Base-by-base conservation (phyloP, 176 grass and related monocot genomes). In the Cenchrus fungigraminus region DNA sequence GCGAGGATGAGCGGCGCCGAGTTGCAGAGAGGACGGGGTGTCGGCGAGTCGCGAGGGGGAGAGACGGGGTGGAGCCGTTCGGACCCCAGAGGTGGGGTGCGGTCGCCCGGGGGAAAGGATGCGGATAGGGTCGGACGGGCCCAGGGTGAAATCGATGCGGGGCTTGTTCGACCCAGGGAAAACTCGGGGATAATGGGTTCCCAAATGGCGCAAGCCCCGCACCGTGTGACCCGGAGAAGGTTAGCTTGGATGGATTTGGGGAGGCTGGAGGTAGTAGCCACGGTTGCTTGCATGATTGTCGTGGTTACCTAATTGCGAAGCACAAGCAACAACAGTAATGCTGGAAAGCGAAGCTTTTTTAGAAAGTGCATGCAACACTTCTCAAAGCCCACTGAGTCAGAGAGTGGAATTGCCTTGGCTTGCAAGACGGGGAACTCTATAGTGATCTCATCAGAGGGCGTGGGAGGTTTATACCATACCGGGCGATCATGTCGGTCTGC, bases 401-500 rank as follows among this genome's bases (percentile, higher is more conserved):
- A 19, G 54, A 7, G 16, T 17, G 8, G 32, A 15, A 19, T 54
- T 68, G 65, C 49, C 50, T 12, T 71, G 44, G 9, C 73, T 37
- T 76, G 31, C 14, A 76, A 76, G 52, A 6, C 8, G 9, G 28
- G 73, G 17, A 56, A 56, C 1, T 3, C 28, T 28, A 74, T 0
- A 74, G 9, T 19, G 43, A 34, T 34, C 32, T 34, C 32, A 34
- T 34, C 32, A 34, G 32, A n/a, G 9, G 6, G 9, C 19, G 14
- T 34, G 32, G 45, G 12, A 34, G 4, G 1, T 15, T 16, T 6
- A 14, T 54, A 66, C 16, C 28, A 22, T 49, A 92, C 94, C 94
- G 68, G 94, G 89, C 89, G 71, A 97, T 87, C 91, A 97, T 87
- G 71, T 97, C 94, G 9, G 81, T 42, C 80, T 72, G 54, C 16